Base-by-base conservation (phyloP, 768 basidiomycete species). In the Podaxis mareebaensis region DNA sequence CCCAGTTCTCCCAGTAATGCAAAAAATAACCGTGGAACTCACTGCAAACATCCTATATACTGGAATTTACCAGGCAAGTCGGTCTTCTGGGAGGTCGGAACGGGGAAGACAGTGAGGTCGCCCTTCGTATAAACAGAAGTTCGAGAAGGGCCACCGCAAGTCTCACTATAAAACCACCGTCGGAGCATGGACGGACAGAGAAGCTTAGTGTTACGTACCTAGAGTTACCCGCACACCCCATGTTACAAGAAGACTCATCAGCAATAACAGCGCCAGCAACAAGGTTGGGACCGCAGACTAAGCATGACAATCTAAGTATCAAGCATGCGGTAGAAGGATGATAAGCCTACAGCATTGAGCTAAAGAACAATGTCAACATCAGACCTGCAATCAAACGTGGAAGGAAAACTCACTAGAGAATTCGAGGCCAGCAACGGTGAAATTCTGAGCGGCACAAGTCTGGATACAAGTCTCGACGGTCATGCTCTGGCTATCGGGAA, bases 91-190 rank as follows among this genome's bases (percentile, higher is more conserved):
- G 79, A 69, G 0, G 76, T 74, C 4, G 91, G 90, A 12, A 92
- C 82, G 0, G 90, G 84, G 17, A 86, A 74, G 6, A 78, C 78
- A 0, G 79, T 82, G 54, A 92, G 76, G 46, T 76, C 80, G 4
- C 75, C 77, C 8, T 74, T 82, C 0, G 84, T 78, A 67, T 92
- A 93, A 12, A 91, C 83, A 1, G 90, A 91, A 30, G 93, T 69
- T n/a, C 85, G 81, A 68, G 87, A 87, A 1, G 86, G 83, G 4
- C 86, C 92, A 70, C 92, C 92, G 65, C 91, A 93, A 48, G 85
- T 83, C 71, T 89, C 80, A 12, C 87, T 88, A 63, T 28, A 39
- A 24, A 52, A 42, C 56, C 30, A 36, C 53, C 36, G 52, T 52
- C 61, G 28, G 44, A 33, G 64, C 39, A n/a, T 48, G 40, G 57